Evolutionary conservation across 75 land plant species (phyloP).

Genomic region (Sequoiadendron giganteum): DNA sequence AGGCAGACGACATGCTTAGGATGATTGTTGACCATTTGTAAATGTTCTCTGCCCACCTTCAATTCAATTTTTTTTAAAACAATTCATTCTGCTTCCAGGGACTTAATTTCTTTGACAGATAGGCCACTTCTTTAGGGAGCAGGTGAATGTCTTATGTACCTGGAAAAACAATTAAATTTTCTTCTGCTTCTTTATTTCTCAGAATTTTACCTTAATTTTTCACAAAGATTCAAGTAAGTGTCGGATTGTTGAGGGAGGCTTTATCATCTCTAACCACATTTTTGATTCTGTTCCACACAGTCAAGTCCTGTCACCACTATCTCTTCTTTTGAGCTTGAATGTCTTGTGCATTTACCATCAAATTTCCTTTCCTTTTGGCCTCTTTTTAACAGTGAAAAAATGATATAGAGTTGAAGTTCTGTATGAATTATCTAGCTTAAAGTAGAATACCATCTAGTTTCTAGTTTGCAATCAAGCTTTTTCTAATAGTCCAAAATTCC

Average conservation of each 20-base stretch:
- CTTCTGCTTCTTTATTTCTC: no score
- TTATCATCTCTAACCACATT: neutral
- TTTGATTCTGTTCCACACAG: neutral
- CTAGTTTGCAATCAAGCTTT: neutral
- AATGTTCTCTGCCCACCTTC: no score
- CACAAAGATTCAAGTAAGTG: neutral
- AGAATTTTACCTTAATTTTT: no score
- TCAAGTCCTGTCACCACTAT: no score
- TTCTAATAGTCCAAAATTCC: neutral
- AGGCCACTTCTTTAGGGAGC: neutral
- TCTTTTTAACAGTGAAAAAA: neutral
- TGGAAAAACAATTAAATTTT: no score
- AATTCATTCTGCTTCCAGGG: no score
- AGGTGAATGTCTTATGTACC: neutral
- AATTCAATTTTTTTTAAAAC: no score
- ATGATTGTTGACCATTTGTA: neutral
- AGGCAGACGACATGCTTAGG: neutral
- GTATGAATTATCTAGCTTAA: neutral
- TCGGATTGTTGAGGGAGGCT: neutral
- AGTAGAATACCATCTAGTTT: neutral
- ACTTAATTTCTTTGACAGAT: neutral
- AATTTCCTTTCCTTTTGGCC: neutral
- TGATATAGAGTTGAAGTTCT: neutral
- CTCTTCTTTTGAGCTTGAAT: no score
- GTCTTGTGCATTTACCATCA: no score